These are phyloP conservation scores for Aspergillus calidoustus DNA, from an alignment of 2,329 filamentous ascomycete genomes.

Conservation along the genomic window DNA sequence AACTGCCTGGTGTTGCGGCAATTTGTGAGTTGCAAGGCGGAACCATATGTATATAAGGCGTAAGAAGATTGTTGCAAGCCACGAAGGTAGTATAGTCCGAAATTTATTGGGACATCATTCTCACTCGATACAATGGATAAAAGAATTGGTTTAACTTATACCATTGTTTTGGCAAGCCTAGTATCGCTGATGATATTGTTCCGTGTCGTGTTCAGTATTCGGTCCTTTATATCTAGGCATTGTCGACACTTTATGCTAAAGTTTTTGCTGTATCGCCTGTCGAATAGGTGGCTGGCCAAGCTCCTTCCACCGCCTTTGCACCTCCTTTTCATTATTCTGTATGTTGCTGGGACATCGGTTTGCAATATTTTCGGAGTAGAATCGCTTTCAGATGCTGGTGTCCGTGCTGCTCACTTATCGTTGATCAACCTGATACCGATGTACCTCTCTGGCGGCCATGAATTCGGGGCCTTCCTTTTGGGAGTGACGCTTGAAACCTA, in stretches of 20 bases:
- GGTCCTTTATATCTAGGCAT: slow-evolving; percentile 2
- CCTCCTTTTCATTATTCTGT: slow-evolving; percentile 4
- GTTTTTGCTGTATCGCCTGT: slow-evolving; percentile 6
- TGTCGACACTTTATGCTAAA: slow-evolving; percentile 3
- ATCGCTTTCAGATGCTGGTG: slow-evolving; percentile 13
- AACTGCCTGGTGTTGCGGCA: slow-evolving; percentile 6
- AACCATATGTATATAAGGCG: slow-evolving; percentile 4
- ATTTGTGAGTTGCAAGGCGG: not conserved
- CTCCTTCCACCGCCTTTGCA: slow-evolving; percentile 2
- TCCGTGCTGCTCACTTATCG: slow-evolving; percentile 19
- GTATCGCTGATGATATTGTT: slow-evolving; percentile 3
- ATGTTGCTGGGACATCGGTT: slow-evolving; percentile 12
- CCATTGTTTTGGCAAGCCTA: not conserved
- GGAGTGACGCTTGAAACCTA: slow-evolving; percentile 22
- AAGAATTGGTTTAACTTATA: not conserved
- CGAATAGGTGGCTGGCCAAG: slow-evolving; percentile 5
- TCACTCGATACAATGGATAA: slow-evolving; percentile 5
- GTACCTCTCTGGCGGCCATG: slow-evolving; percentile 21
- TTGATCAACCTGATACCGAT: slow-evolving; percentile 24
- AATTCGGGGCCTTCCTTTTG: slow-evolving; percentile 22
- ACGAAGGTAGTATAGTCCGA: not conserved
- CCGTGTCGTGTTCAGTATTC: not conserved
- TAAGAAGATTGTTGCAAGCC: not conserved
- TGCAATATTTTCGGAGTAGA: slow-evolving; percentile 20
- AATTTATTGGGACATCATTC: not conserved